phyloP scores from a whole-genome alignment of 176 grass and related monocot genomes.

The Musa schizocarpa region DNA sequence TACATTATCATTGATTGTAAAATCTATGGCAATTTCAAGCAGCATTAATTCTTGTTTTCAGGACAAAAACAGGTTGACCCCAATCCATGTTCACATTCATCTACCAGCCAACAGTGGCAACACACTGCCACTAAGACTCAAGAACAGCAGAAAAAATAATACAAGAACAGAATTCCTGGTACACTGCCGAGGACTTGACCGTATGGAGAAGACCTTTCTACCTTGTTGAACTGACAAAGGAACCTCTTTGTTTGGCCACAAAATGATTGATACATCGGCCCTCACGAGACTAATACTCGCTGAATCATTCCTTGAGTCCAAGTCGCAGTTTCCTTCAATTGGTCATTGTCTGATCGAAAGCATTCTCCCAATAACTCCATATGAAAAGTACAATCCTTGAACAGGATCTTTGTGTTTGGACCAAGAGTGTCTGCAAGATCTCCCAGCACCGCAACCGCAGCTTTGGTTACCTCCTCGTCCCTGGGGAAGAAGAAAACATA shows the following conservation, averaged over 20 bases:
- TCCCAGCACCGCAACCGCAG: constrained; percentile 66
- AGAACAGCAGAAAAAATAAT: constrained; percentile 26
- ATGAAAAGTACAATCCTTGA: constrained; percentile 52
- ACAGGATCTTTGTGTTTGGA: constrained; percentile 45
- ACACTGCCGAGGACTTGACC: neutral
- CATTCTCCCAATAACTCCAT: constrained; percentile 66
- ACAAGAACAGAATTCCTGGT: constrained; percentile 27
- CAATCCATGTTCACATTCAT: constrained; percentile 25
- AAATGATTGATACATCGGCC: constrained; percentile 11
- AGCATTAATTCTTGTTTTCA: constrained; percentile 4
- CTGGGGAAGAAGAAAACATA: constrained; percentile 22
- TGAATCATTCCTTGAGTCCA: constrained; percentile 71
- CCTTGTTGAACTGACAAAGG: neutral
- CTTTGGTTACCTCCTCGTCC: constrained; percentile 78
- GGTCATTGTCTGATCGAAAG: constrained; percentile 49
- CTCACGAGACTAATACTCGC: constrained; percentile 47
- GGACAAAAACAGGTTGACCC: constrained; percentile 18
- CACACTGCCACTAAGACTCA: constrained; percentile 20
- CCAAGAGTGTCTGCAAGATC: constrained; percentile 72
- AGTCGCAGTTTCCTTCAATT: constrained; percentile 50
- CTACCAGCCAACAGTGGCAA: constrained; percentile 22
- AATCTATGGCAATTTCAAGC: neutral
- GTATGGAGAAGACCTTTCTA: neutral
- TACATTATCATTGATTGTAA: neutral
- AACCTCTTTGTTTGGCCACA: neutral